Conservation (phyloP, 108 stramenopile species). For the Cyclotella choctawhatcheeana region DNA sequence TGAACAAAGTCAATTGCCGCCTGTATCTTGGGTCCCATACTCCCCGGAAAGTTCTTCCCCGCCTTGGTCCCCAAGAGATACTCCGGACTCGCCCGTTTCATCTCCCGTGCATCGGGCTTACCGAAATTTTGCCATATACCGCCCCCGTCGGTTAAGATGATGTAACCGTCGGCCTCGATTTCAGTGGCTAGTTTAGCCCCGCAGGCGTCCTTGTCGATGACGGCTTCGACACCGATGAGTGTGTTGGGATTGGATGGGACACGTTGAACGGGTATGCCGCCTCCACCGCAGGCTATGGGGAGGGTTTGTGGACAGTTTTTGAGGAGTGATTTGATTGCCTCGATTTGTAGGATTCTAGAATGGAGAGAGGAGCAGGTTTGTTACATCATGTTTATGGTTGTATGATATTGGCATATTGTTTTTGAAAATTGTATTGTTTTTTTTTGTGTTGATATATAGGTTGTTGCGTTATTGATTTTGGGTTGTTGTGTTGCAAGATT, state of each 20-base stretch:
- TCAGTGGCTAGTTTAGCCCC: conserved; percentile 71
- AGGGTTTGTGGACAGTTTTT: conserved; percentile 56
- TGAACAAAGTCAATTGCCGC: conserved; percentile 82
- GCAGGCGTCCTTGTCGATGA: conserved; percentile 80
- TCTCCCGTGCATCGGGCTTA: conserved; percentile 78
- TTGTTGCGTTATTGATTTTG: too few species aligned
- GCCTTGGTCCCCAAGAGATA: conserved; percentile 71
- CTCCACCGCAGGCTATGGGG: conserved; percentile 84
- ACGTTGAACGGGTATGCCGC: conserved; percentile 79
- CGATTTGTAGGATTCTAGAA: conserved; percentile 74
- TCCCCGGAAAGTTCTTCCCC: conserved; percentile 59
- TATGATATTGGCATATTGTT: background rate
- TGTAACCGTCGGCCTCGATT: conserved; percentile 80
- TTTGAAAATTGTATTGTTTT: too few species aligned
- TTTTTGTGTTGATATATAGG: background rate
- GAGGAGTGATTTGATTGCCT: conserved; percentile 67
- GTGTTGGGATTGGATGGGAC: conserved; percentile 72
- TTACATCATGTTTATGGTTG: background rate
- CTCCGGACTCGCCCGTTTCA: conserved; percentile 73
- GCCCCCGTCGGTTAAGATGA: conserved; percentile 86
- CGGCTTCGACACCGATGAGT: conserved; percentile 79
- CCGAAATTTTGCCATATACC: conserved; percentile 87
- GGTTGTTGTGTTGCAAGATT: too few species aligned
- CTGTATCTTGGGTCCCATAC: conserved; percentile 84
- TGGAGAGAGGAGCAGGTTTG: too few species aligned